A percentile compares a stretch with the other conserved stretches of the same genome.
Evolutionary conservation across 2,329 filamentous ascomycete species (phyloP).

Genomic region (Diaporthe eres): DNA sequence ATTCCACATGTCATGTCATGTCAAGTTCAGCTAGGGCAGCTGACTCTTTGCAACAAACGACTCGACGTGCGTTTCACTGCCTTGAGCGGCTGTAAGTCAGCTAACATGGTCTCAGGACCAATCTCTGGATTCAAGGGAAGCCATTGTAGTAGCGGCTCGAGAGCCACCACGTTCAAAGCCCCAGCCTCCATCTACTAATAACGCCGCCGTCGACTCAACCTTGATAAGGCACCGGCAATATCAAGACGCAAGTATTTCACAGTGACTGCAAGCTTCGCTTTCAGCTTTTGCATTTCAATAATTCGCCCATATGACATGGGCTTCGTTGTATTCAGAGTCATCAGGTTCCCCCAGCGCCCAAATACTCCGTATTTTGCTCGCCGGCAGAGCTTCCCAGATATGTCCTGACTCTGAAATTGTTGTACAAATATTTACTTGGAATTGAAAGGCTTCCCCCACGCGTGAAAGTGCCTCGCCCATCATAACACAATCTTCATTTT

Average conservation of each 20-base stretch:
- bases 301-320: background rate
- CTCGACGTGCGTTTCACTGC: background rate
- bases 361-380: background rate
- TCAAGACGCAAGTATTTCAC: background rate
- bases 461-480: background rate
- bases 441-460: background rate
- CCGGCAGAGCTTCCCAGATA: background rate
- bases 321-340: constrained; percentile 2
- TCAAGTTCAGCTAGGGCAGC: background rate
- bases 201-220: too few species aligned
- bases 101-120: background rate
- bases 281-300: too few species aligned
- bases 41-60: background rate
- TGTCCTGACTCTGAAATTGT: background rate
- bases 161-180: too few species aligned
- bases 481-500: background rate
- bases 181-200: too few species aligned
- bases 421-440: constrained; percentile 10
- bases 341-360: background rate
- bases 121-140: too few species aligned
- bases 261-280: too few species aligned
- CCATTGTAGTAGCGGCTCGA: too few species aligned
- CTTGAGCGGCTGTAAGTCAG: background rate
- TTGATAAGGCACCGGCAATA: too few species aligned
- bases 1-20: background rate